Conservation (phyloP, 2,329 filamentous ascomycete species). For the Colletotrichum falcatum region DNA sequence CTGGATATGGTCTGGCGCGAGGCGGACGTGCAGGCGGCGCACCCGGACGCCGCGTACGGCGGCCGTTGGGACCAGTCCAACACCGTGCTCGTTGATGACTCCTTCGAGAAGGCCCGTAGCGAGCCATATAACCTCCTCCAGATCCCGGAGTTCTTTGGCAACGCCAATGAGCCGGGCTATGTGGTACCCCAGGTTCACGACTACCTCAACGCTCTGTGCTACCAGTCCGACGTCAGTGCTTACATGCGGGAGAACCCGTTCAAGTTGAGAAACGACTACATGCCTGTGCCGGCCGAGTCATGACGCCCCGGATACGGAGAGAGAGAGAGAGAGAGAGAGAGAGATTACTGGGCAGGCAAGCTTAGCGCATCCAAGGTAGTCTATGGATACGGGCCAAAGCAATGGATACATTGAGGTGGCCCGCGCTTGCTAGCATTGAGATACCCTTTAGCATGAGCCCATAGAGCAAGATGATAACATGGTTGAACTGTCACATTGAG, state of each 20-base stretch:
- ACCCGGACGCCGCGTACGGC: constrained; percentile 56
- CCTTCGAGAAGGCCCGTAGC: constrained; percentile 79
- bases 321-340: background rate
- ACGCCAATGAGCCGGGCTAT: constrained; percentile 53
- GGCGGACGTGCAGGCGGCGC: constrained; percentile 54
- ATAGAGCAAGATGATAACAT: constrained; percentile 6
- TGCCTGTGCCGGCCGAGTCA: constrained; percentile 15
- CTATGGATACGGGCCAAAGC: background rate
- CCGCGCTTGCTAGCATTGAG: constrained; percentile 24
- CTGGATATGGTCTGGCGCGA: constrained; percentile 78
- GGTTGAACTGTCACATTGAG: background rate
- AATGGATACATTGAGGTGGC: background rate
- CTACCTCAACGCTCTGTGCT: constrained; percentile 67
- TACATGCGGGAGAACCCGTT: constrained; percentile 69
- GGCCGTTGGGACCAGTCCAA: constrained; percentile 82
- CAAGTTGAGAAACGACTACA: constrained; percentile 48
- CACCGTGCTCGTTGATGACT: constrained; percentile 92
- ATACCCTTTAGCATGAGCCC: constrained; percentile 25
- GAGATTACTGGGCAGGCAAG: background rate
- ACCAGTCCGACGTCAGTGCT: constrained; percentile 70
- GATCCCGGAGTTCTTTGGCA: constrained; percentile 79
- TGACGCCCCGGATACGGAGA: background rate
- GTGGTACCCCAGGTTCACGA: constrained; percentile 71
- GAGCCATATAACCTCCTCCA: constrained; percentile 88
- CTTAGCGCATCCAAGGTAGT: background rate